These are phyloP conservation scores for Tetrahymena thermophila DNA, from an alignment of 73 alveolate genomes.

Conservation along the genomic window DNA sequence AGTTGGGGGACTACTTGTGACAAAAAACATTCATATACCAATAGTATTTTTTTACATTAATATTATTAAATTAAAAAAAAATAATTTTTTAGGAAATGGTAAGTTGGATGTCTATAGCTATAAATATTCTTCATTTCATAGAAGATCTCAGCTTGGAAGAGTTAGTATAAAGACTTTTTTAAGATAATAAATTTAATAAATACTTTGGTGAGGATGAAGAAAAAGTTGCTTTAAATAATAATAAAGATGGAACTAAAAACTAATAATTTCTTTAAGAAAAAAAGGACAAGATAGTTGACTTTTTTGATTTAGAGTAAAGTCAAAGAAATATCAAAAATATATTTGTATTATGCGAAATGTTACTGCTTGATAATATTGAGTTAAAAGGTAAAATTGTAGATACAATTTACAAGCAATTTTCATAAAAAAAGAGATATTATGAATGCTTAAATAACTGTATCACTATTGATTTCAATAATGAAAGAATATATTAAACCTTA, in stretches of 20 bases:
- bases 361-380: not conserved
- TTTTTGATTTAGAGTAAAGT: not conserved
- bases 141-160: not conserved
- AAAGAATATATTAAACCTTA: not conserved
- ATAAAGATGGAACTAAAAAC: not conserved
- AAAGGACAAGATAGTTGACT: not conserved
- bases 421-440: not conserved
- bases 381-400: not conserved
- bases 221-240: not conserved
- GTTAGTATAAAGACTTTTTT: not conserved
- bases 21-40: not conserved
- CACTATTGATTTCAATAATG: not conserved
- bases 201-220: not conserved
- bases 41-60: not conserved
- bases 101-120: not conserved
- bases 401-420: not conserved
- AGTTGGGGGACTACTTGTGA: not conserved
- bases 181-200: not conserved
- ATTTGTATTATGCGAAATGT: not conserved
- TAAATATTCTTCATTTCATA: not conserved
- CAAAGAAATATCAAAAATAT: not conserved
- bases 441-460: not conserved
- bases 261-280: not conserved
- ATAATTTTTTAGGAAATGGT: not conserved
- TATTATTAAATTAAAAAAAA: not conserved